These are phyloP conservation scores for Saccharomyces pastorianus DNA, from an alignment of 1,139 yeast genomes.

Conservation along the genomic window DNA sequence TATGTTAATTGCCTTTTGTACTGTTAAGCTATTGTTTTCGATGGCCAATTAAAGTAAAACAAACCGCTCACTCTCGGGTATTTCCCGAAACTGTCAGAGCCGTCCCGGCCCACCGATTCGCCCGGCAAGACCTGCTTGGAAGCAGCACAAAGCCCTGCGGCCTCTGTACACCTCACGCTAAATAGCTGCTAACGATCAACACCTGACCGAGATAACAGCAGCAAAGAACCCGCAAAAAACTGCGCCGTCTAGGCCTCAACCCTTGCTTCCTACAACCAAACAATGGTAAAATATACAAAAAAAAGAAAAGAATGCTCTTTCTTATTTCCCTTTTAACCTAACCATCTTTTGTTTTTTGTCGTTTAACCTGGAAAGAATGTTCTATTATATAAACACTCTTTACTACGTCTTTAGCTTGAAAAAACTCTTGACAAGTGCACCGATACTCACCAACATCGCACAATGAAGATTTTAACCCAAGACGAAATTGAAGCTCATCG, in stretches of 20 bases:
- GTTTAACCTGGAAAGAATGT: not conserved
- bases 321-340: not conserved
- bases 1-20: not conserved
- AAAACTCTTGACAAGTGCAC: not conserved
- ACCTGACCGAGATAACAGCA: not conserved
- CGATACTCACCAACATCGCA: not conserved
- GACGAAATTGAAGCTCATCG: slow-evolving; percentile 62
- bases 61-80: not conserved
- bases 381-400: not conserved
- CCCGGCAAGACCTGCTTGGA: not conserved
- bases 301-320: not conserved
- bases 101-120: not conserved
- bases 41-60: not conserved
- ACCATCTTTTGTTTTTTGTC: not conserved
- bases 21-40: not conserved
- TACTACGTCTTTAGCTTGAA: not conserved
- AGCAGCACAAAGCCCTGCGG: not conserved
- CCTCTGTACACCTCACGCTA: not conserved
- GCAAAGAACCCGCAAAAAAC: not conserved
- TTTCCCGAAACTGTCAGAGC: not conserved
- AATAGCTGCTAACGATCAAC: not conserved
- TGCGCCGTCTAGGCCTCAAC: not conserved
- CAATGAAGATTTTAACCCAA: slow-evolving; percentile 59
- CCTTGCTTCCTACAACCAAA: not conserved
- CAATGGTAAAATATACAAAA: not conserved